Conservation (phyloP, 164 flowering plant species). For the Dillenia suffruticosa region DNA sequence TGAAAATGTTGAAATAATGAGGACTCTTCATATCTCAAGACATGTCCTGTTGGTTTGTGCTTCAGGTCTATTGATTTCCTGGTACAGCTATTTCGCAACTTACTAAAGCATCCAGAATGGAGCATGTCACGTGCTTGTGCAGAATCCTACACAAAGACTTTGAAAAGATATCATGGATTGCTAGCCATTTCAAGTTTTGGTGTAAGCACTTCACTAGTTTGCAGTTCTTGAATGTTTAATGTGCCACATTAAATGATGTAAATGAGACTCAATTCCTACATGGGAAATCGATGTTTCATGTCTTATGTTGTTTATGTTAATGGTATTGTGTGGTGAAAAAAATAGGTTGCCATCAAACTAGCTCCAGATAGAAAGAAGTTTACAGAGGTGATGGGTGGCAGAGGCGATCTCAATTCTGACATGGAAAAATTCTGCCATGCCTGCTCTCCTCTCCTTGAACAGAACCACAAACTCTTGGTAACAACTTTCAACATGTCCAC, state of each 20-base stretch:
- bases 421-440: constrained; percentile 62
- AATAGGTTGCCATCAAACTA: constrained; percentile 83
- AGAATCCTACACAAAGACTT: constrained; percentile 32
- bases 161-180: constrained; percentile 54
- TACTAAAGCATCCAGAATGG: constrained; percentile 58
- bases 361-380: constrained; percentile 97
- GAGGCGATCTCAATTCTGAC: constrained; percentile 57
- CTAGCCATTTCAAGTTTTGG: constrained; percentile 35
- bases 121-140: constrained; percentile 40
- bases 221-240: too few species aligned
- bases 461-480: constrained; percentile 93
- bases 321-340: constrained; percentile 1
- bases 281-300: too few species aligned
- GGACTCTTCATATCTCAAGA: neutral
- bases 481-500: constrained; percentile 10
- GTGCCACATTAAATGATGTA: too few species aligned
- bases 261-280: too few species aligned
- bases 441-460: constrained; percentile 65
- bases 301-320: too few species aligned
- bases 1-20: too few species aligned
- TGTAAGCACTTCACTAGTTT: neutral
- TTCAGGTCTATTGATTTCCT: constrained; percentile 73
- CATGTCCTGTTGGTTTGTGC: constrained; percentile 1
- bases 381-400: constrained; percentile 70
- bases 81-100: constrained; percentile 53